phyloP scores from a whole-genome alignment of 495 filamentous ascomycete species.

The Aspergillus carlsbadensis region DNA sequence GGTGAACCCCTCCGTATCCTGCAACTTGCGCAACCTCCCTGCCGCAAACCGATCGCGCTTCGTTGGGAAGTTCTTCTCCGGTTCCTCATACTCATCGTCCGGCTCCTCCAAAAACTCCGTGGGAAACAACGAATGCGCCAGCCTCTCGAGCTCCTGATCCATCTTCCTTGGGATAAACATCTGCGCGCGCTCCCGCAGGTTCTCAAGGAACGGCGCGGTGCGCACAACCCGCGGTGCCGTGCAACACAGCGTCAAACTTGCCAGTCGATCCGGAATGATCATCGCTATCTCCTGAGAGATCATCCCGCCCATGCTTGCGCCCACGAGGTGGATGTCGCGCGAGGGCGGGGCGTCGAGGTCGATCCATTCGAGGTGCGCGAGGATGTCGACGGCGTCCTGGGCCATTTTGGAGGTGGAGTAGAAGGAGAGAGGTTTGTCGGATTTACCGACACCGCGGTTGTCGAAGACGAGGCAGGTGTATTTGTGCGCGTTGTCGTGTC shows the following conservation, averaged over 20 bases:
- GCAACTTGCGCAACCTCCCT: constrained; percentile 67
- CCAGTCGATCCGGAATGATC: constrained; percentile 60
- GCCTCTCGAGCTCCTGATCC: constrained; percentile 52
- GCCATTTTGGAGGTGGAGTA: constrained; percentile 51
- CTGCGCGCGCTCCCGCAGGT: constrained; percentile 64
- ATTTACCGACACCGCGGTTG: constrained; percentile 70
- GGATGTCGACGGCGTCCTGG: constrained; percentile 61
- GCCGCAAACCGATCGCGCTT: constrained; percentile 80
- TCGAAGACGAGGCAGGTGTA: constrained; percentile 76
- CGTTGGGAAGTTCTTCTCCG: constrained; percentile 57
- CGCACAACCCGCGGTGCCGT: constrained; percentile 72
- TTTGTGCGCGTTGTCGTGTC: constrained; percentile 58
- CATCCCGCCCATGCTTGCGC: constrained; percentile 82
- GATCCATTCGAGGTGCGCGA: constrained; percentile 57
- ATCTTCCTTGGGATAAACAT: constrained; percentile 64
- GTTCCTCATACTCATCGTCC: constrained; percentile 53
- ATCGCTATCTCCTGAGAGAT: constrained; percentile 78
- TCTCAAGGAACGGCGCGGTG: constrained; percentile 58
- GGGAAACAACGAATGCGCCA: constrained; percentile 61
- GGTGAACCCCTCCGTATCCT: constrained; percentile 52
- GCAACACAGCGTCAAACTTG: constrained; percentile 61
- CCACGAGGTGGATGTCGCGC: constrained; percentile 66
- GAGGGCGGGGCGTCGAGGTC: constrained; percentile 58
- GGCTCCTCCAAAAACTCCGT: constrained; percentile 56
- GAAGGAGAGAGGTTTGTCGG: constrained; percentile 64